phyloP scores from a whole-genome alignment of 2,329 filamentous ascomycete species.

The Berkeleyomyces basicola region DNA sequence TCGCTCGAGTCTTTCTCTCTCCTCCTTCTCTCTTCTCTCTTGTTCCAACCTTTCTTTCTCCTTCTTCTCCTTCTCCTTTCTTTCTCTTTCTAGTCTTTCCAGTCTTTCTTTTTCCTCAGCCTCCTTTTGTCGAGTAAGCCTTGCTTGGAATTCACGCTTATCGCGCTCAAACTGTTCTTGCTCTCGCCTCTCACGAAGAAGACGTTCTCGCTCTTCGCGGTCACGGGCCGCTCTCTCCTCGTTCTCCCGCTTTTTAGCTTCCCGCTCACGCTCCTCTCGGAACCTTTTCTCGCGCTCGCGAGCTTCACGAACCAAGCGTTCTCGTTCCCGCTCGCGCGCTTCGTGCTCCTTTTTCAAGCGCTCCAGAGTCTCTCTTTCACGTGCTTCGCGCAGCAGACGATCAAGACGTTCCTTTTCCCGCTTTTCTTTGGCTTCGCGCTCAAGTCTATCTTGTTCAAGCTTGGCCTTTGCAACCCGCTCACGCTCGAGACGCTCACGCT shows the following conservation, averaged over 20 bases:
- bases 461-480: conserved; percentile 11
- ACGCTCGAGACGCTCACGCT: conserved; percentile 11
- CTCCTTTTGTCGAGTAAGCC: conserved; percentile 16
- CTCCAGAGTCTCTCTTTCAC: conserved; percentile 6
- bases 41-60: conserved; percentile 19
- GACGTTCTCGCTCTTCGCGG: not conserved
- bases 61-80: conserved; percentile 21
- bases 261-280: conserved; percentile 22
- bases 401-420: conserved; percentile 19
- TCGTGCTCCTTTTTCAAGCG: conserved; percentile 12
- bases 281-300: conserved; percentile 7
- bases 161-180: conserved; percentile 26
- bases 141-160: conserved; percentile 25
- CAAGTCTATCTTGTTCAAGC: conserved; percentile 13
- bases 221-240: not conserved
- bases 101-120: conserved; percentile 28
- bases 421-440: conserved; percentile 17
- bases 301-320: conserved; percentile 8
- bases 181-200: conserved; percentile 18
- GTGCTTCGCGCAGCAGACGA: conserved; percentile 11
- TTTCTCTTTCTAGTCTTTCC: conserved; percentile 21
- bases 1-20: conserved; percentile 23
- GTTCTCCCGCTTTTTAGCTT: not conserved
- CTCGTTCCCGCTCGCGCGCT: conserved; percentile 43
- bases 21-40: conserved; percentile 30